Evolutionary conservation across 495 filamentous ascomycete genomes (phyloP).

Genomic region (Poronia punctata): DNA sequence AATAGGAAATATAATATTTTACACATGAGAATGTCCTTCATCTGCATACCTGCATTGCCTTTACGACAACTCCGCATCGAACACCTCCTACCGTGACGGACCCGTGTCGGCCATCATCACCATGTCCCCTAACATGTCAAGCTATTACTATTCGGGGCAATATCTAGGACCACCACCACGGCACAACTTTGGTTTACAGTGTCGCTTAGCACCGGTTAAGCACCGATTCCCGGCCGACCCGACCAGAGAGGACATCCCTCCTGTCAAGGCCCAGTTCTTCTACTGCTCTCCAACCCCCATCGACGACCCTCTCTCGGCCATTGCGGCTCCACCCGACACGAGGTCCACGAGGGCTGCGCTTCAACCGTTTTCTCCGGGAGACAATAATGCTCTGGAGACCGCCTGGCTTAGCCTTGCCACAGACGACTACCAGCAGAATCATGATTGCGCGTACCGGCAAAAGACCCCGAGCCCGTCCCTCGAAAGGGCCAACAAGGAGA

Average conservation of each 20-base stretch:
- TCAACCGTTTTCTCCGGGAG: slow-evolving; percentile 68
- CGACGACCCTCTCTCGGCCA: slow-evolving; percentile 71
- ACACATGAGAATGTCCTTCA: too few species aligned
- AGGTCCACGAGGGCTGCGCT: slow-evolving; percentile 49
- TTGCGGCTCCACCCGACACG: slow-evolving; percentile 43
- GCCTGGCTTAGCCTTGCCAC: slow-evolving; percentile 57
- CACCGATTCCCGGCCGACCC: slow-evolving; percentile 20
- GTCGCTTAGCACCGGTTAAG: slow-evolving; percentile 34
- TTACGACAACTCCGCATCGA: too few species aligned
- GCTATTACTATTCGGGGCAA: too few species aligned
- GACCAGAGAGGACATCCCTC: slow-evolving; percentile 41
- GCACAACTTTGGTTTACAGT: slow-evolving; percentile 34
- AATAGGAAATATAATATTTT: too few species aligned
- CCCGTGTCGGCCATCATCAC: too few species aligned
- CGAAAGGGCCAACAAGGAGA: slow-evolving; percentile 31
- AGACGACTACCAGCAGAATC: slow-evolving; percentile 36
- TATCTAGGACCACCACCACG: slow-evolving; percentile 15
- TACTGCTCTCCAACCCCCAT: slow-evolving; percentile 70
- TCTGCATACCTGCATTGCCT: too few species aligned
- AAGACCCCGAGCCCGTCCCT: slow-evolving; percentile 24
- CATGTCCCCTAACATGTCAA: too few species aligned
- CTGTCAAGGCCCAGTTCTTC: slow-evolving; percentile 67
- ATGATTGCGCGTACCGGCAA: slow-evolving; percentile 25
- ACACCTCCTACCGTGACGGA: too few species aligned
- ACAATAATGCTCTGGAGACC: slow-evolving; percentile 66